A percentile compares a stretch with the other conserved stretches of the same genome.
These are phyloP conservation scores for Coemansia sp. DNA, from an alignment of 192 early-diverging fungal species.

Conservation along the genomic window DNA sequence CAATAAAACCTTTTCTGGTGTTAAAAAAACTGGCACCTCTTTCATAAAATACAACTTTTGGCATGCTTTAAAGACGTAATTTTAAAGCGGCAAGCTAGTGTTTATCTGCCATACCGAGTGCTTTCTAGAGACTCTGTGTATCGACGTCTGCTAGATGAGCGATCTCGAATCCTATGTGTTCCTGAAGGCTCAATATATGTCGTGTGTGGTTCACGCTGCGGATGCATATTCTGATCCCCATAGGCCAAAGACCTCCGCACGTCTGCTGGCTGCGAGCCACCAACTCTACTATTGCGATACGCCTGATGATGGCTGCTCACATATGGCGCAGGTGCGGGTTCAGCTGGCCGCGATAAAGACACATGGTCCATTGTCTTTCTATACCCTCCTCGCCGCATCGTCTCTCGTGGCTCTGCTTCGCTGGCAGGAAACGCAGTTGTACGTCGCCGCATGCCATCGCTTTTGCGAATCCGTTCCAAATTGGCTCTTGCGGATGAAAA, in stretches of 20 bases:
- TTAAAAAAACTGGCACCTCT: too few species aligned
- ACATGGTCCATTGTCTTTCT: neutral
- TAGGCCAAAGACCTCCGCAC: too few species aligned
- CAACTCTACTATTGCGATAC: neutral
- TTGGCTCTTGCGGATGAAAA: neutral
- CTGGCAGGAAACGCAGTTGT: neutral
- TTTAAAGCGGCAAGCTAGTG: neutral
- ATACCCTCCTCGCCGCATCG: slow-evolving; percentile 7
- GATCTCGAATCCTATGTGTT: slow-evolving; percentile 10
- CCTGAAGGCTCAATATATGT: slow-evolving; percentile 3
- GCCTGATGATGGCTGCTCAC: neutral
- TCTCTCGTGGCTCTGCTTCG: neutral
- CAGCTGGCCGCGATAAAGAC: neutral
- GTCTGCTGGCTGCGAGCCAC: too few species aligned
- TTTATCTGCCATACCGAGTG: slow-evolving; percentile 10
- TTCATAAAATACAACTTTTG: too few species aligned
- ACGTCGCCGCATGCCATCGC: slow-evolving; percentile 5
- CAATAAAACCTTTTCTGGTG: neutral
- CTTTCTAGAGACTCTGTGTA: slow-evolving; percentile 13
- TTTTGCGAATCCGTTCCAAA: neutral
- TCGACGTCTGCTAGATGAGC: slow-evolving; percentile 14
- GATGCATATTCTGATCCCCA: too few species aligned
- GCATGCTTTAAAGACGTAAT: too few species aligned
- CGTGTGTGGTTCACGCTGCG: neutral
- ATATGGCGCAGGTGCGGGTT: slow-evolving; percentile 13